Percentiles rank a stretch among this genome's conserved stretches.
phyloP scores from a whole-genome alignment of 148 eudicot species.

The Rheum nobile region DNA sequence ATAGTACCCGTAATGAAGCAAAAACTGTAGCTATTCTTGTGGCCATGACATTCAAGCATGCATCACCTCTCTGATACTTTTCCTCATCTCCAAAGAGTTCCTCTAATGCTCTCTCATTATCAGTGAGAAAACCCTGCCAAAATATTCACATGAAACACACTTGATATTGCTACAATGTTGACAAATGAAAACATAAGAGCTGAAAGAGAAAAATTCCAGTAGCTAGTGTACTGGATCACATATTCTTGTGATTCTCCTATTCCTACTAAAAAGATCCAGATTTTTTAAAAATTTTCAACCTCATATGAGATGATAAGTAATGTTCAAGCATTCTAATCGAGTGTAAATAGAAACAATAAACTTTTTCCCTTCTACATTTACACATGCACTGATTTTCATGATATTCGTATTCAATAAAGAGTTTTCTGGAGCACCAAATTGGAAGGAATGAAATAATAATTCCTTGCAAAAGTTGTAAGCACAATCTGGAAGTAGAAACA shows the following conservation, averaged over 20 bases:
- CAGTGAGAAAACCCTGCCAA: constrained; percentile 75
- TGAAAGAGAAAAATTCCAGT: background rate
- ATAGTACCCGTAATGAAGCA: constrained; percentile 76
- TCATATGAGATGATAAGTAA: background rate
- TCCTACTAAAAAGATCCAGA: background rate
- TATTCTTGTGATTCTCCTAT: background rate
- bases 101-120: constrained; percentile 77
- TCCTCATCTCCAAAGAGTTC: constrained; percentile 90
- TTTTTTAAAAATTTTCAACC: background rate
- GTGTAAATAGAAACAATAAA: background rate
- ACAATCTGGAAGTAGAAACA: background rate
- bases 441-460: background rate
- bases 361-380: background rate
- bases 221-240: background rate
- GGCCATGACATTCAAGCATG: constrained; percentile 72
- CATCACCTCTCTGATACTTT: constrained; percentile 53
- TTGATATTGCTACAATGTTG: background rate
- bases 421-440: background rate
- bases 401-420: background rate
- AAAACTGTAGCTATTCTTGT: constrained; percentile 74
- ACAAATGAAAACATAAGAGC: background rate
- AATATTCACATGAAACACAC: constrained; percentile 4
- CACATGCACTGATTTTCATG: background rate
- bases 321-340: background rate
- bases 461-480: background rate